A percentile compares a stretch with the other conserved stretches of the same genome.
phyloP scores from a whole-genome alignment of 768 basidiomycete species.

The Rhodotorula babjevae region DNA sequence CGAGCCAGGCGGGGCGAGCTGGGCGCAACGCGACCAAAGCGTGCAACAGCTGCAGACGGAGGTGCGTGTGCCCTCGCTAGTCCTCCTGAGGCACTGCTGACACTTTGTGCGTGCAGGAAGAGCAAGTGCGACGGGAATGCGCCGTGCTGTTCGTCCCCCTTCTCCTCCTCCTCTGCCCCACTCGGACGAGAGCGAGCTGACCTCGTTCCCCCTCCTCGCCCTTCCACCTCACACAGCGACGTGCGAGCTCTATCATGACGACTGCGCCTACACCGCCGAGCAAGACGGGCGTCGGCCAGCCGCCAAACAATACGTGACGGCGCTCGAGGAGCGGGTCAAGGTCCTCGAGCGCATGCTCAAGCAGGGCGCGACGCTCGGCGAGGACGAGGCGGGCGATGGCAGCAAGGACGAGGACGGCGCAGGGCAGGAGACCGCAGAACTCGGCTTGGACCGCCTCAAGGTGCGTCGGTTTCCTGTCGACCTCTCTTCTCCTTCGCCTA shows the following conservation, averaged over 20 bases:
- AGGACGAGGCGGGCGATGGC: too few species aligned
- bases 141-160: not conserved
- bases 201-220: not conserved
- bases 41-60: not conserved
- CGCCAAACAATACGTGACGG: not conserved
- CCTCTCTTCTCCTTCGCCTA: not conserved
- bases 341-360: slow-evolving; percentile 16
- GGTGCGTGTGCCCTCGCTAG: not conserved
- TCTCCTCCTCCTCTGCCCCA: too few species aligned
- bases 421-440: not conserved
- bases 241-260: slow-evolving; percentile 16
- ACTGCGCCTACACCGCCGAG: not conserved
- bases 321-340: slow-evolving; percentile 19
- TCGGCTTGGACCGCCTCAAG: slow-evolving; percentile 14
- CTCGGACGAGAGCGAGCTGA: not conserved
- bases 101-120: not conserved
- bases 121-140: slow-evolving; percentile 13
- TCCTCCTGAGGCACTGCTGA: not conserved
- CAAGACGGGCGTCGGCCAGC: not conserved
- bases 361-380: not conserved
- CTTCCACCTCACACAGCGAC: not conserved
- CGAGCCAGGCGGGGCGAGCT: not conserved
- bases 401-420: not conserved
- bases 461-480: not conserved
- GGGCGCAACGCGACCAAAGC: not conserved